Conservation (phyloP, 2,329 filamentous ascomycete species). For the Aspergillus candidus region DNA sequence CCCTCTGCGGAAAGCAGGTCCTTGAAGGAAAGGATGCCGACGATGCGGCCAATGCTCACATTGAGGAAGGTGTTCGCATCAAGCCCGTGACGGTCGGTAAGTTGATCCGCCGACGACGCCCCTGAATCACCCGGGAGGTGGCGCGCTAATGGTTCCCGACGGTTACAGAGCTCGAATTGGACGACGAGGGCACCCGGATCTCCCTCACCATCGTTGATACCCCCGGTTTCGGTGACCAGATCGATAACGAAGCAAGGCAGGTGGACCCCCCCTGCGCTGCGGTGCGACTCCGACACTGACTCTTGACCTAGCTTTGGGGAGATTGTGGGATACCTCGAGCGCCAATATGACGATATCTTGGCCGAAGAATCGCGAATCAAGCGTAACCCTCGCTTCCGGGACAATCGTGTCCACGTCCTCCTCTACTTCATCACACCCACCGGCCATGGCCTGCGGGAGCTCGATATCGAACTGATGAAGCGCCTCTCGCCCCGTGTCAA, state of each 20-base stretch:
- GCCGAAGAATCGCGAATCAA: constrained; percentile 99
- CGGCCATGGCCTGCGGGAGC: constrained; percentile 93
- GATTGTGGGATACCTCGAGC: constrained; percentile 96
- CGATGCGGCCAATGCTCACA: constrained; percentile 77
- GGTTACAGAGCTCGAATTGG: constrained; percentile 66
- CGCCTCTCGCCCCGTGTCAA: constrained; percentile 96
- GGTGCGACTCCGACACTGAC: constrained; percentile 18
- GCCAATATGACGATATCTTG: constrained; percentile 98
- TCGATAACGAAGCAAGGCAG: constrained; percentile 97
- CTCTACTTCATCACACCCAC: constrained; percentile 99
- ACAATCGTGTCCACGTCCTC: constrained; percentile 96
- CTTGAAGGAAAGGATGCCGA: constrained; percentile 88
- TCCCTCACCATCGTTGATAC: constrained; percentile 98
- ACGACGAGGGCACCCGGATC: constrained; percentile 97
- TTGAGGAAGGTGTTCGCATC: constrained; percentile 97
- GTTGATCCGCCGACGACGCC: constrained; percentile 28
- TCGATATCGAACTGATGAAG: constrained; percentile 99
- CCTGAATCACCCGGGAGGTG: constrained; percentile 2
- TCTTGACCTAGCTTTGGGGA: constrained; percentile 69
- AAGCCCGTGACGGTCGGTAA: constrained; percentile 96
- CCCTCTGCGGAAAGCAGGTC: constrained; percentile 91
- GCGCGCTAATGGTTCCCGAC: constrained; percentile 3
- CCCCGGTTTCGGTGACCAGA: constrained; percentile 95
- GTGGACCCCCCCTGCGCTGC: constrained; percentile 18
- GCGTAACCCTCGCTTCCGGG: constrained; percentile 99